phyloP scores from a whole-genome alignment of 2,329 filamentous ascomycete genomes.

The Coleophoma crateriformis region DNA sequence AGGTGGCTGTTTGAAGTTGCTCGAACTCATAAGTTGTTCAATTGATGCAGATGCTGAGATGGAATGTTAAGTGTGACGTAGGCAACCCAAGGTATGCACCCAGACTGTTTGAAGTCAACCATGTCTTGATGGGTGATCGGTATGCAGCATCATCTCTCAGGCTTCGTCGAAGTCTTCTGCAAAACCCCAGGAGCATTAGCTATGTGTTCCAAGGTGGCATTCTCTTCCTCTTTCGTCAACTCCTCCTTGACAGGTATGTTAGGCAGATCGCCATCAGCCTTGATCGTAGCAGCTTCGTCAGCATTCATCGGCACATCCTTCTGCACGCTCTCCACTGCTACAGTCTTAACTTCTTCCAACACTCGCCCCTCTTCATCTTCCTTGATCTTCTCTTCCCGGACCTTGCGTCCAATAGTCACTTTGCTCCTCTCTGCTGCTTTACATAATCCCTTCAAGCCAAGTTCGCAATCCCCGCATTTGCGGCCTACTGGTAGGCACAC shows the following conservation, averaged over 20 bases:
- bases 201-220: slow-evolving; percentile 6
- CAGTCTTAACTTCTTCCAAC: slow-evolving; percentile 22
- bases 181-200: slow-evolving; percentile 11
- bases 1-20: too few species aligned
- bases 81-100: too few species aligned
- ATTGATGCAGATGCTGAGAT: too few species aligned
- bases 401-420: slow-evolving; percentile 50
- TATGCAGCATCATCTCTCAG: not conserved
- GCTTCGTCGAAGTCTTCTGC: slow-evolving; percentile 4
- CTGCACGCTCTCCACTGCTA: slow-evolving; percentile 30
- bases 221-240: slow-evolving; percentile 8
- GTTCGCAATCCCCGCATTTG: slow-evolving; percentile 78
- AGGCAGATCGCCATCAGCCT: slow-evolving; percentile 1
- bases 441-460: slow-evolving; percentile 74
- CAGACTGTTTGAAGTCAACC: too few species aligned
- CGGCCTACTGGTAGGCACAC: slow-evolving; percentile 60
- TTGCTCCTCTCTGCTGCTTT: slow-evolving; percentile 63
- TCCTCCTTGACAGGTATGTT: slow-evolving; percentile 3
- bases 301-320: slow-evolving; percentile 22
- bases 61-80: too few species aligned
- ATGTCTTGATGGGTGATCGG: too few species aligned
- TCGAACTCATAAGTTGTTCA: too few species aligned
- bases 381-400: slow-evolving; percentile 33
- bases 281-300: slow-evolving; percentile 3
- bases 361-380: slow-evolving; percentile 27